These are phyloP conservation scores for Fraxinus angustifolia DNA, from an alignment of 305 asterid species.

Conservation along the genomic window DNA sequence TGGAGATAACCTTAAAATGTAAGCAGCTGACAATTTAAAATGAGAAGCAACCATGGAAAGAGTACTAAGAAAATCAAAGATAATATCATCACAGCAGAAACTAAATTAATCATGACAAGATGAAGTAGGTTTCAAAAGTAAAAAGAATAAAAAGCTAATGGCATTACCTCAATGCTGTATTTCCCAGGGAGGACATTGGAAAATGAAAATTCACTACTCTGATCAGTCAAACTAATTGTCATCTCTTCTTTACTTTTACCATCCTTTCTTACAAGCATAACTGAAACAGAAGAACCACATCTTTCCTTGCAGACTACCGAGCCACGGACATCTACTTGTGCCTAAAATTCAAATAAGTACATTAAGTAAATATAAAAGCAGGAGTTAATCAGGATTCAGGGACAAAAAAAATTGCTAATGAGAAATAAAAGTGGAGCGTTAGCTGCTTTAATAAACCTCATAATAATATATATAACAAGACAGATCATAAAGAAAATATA, in stretches of 20 bases:
- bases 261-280: slow-evolving; percentile 59
- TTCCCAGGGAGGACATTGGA: slow-evolving; percentile 83
- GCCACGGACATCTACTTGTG: slow-evolving; percentile 79
- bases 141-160: slow-evolving; percentile 24
- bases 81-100: neutral
- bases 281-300: slow-evolving; percentile 73
- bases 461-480: slow-evolving; percentile 1
- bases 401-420: neutral
- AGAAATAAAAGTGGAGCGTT: slow-evolving; percentile 3
- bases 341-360: slow-evolving; percentile 42
- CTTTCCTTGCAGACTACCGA: slow-evolving; percentile 78
- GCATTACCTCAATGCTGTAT: slow-evolving; percentile 82
- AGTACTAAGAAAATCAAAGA: neutral
- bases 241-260: slow-evolving; percentile 56
- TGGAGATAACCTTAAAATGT: slow-evolving; percentile 10
- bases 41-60: neutral
- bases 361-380: neutral
- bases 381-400: neutral
- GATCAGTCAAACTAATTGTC: slow-evolving; percentile 53
- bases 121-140: neutral
- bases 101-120: neutral
- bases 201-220: slow-evolving; percentile 58
- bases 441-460: neutral
- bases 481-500: neutral
- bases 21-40: slow-evolving; percentile 4